Conservation (phyloP, 2,329 filamentous ascomycete genomes). For the Nothophaeocryptopus gaeumannii region DNA sequence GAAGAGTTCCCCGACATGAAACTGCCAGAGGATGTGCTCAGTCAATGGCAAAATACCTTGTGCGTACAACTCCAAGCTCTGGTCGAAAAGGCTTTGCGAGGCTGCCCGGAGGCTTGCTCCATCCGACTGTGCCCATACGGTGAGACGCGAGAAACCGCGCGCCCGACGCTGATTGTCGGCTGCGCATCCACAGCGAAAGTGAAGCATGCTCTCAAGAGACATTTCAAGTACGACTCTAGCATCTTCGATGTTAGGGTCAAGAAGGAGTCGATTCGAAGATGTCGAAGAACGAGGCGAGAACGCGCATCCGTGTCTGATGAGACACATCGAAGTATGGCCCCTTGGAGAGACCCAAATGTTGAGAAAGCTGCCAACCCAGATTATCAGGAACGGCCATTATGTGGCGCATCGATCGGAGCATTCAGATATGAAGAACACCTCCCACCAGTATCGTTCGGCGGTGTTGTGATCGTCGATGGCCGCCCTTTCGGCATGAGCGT, state of each 20-base stretch:
- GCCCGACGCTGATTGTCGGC: constrained; percentile 72
- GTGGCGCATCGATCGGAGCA: constrained; percentile 89
- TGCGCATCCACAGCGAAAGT: constrained; percentile 74
- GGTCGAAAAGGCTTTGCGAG: constrained; percentile 67
- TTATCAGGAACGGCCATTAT: constrained; percentile 74
- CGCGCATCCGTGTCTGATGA: constrained; percentile 18
- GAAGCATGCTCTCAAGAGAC: constrained; percentile 66
- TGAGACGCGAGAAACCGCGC: constrained; percentile 62
- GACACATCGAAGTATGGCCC: constrained; percentile 29
- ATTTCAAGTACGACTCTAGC: constrained; percentile 65
- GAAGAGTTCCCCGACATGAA: constrained; percentile 40
- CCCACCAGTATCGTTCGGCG: constrained; percentile 87
- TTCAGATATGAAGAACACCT: constrained; percentile 82
- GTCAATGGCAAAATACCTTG: constrained; percentile 68
- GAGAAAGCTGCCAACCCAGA: constrained; percentile 61
- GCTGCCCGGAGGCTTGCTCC: constrained; percentile 72
- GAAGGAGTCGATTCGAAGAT: constrained; percentile 42
- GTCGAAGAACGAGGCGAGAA: constrained; percentile 36
- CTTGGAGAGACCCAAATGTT: constrained; percentile 21
- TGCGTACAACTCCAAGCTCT: constrained; percentile 73
- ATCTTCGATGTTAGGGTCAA: constrained; percentile 69
- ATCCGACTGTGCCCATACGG: constrained; percentile 75
- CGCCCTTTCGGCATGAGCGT: constrained; percentile 92
- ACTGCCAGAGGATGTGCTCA: constrained; percentile 61
- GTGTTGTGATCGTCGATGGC: constrained; percentile 79